A percentile compares a stretch with the other conserved stretches of the same genome.
phyloP scores from a whole-genome alignment of 2,329 filamentous ascomycete species.

The Didymella arachidicola region DNA sequence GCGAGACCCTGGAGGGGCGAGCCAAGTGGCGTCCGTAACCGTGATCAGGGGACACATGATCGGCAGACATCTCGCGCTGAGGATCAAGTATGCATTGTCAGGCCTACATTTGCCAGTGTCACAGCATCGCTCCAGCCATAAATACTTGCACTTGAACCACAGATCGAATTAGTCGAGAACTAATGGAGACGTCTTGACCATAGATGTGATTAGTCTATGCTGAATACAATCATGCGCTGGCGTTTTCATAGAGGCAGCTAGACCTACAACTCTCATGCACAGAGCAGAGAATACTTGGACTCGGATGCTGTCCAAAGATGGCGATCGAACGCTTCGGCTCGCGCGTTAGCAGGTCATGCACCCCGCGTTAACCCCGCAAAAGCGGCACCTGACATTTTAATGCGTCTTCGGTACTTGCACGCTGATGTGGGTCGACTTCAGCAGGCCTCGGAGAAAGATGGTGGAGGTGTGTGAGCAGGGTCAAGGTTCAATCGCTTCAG shows the following conservation, averaged over 20 bases:
- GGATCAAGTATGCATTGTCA: neutral
- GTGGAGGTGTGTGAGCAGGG: neutral
- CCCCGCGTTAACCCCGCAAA: constrained; percentile 2
- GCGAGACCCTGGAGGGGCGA: neutral
- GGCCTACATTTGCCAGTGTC: neutral
- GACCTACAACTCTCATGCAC: no score
- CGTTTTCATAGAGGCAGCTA: no score
- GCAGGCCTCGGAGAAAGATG: constrained; percentile 1
- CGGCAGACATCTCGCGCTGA: no score
- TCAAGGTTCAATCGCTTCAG: neutral
- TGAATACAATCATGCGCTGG: no score
- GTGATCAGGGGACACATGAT: neutral
- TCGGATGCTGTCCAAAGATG: neutral
- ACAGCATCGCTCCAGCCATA: neutral
- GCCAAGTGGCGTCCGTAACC: neutral
- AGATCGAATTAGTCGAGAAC: neutral
- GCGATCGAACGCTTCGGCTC: neutral
- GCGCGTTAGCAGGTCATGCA: neutral
- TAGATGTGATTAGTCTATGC: no score
- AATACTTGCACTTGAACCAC: neutral
- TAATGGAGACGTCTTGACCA: no score
- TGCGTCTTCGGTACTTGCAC: neutral
- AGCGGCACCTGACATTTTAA: neutral
- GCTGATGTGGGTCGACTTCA: neutral
- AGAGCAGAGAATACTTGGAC: neutral